Base-by-base conservation (phyloP, 768 basidiomycete species). In the Termitomyces sp. region DNA sequence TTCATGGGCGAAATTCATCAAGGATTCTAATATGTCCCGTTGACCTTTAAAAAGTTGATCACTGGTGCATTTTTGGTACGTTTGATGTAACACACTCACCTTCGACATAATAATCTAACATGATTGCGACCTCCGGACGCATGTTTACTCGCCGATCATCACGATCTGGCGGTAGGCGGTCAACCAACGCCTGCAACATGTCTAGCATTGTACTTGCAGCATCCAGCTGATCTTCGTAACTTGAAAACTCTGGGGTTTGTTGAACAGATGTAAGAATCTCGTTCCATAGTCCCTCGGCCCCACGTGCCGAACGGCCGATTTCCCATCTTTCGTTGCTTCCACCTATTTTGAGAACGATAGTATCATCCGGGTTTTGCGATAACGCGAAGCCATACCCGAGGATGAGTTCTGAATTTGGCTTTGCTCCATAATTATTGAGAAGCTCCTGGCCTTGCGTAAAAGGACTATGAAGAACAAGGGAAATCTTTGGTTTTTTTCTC, bases 371-470 rank as follows among this genome's bases (percentile, higher is more conserved):
- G 65, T 97, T 97, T 34, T 85, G 64, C 1, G 82, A 76, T 4
- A 96, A 70, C 0, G 91, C 84, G 74, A 98, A 98, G 1, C 96
- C 96, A 69, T 97, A 98, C 5, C 92, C 94, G 4, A 98, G 81
- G 50, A 98, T 85, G 48, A 98, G 82, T 72, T 96, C 92, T 32
- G 92, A 82, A 71, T 96, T 96, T 0, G 93, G 86, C 70, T 97
- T 97, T 0, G 87, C 83, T 0, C 95, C 96, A 71, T 97, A 97
- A 71, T 96, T 96, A 76, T 95, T 96, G 76, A 88, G 86, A 20
- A 96, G 76, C 70, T 94, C 89, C 31, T 78, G 68, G 15, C 79
- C 82, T 1, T 73, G 63, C 1, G 64, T 63, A 4, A 78, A 74
- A 0, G 76, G 53, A 1, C 67, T 71, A 66, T 88, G 88, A 7